Conservation (phyloP, 805 yeast species). For the Candida sonorensis region DNA sequence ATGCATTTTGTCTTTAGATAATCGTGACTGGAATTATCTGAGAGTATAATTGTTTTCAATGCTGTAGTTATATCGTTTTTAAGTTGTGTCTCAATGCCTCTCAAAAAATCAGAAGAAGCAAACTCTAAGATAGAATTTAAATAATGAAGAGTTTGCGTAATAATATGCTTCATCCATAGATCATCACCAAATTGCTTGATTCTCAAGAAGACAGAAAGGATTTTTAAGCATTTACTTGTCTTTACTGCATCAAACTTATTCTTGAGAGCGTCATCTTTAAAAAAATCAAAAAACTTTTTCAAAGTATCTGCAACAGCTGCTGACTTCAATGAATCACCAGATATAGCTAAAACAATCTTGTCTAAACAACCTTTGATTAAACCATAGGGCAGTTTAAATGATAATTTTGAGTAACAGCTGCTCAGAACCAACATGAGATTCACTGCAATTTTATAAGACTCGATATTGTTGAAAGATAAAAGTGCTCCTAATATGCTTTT, state of each 20-base stretch:
- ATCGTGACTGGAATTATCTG: slow-evolving; percentile 6
- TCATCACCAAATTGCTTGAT: slow-evolving; percentile 7
- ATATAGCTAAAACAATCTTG: slow-evolving; percentile 11
- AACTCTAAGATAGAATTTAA: no score
- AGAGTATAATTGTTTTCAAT: slow-evolving; percentile 13
- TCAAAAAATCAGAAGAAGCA: neutral
- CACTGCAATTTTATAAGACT: slow-evolving; percentile 6
- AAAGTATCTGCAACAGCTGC: slow-evolving; percentile 7
- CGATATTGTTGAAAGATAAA: slow-evolving; percentile 6
- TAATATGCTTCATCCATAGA: no score
- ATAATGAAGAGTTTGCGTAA: no score
- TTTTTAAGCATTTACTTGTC: slow-evolving; percentile 7
- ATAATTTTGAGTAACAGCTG: slow-evolving; percentile 7
- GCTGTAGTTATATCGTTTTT: slow-evolving; percentile 11
- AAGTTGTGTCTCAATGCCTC: slow-evolving; percentile 2
- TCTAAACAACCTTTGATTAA: slow-evolving; percentile 12
- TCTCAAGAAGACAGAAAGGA: slow-evolving; percentile 9
- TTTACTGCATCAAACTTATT: slow-evolving; percentile 5
- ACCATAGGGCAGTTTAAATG: slow-evolving; percentile 14
- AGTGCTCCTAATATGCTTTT: slow-evolving; percentile 14
- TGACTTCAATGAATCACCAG: slow-evolving; percentile 2
- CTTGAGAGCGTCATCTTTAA: slow-evolving; percentile 2
- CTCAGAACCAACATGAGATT: slow-evolving; percentile 10
- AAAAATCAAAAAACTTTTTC: slow-evolving; percentile 7
- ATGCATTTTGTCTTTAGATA: slow-evolving; percentile 11